Evolutionary conservation across 768 basidiomycete species (phyloP).

Genomic region (Suillus subalutaceus): DNA sequence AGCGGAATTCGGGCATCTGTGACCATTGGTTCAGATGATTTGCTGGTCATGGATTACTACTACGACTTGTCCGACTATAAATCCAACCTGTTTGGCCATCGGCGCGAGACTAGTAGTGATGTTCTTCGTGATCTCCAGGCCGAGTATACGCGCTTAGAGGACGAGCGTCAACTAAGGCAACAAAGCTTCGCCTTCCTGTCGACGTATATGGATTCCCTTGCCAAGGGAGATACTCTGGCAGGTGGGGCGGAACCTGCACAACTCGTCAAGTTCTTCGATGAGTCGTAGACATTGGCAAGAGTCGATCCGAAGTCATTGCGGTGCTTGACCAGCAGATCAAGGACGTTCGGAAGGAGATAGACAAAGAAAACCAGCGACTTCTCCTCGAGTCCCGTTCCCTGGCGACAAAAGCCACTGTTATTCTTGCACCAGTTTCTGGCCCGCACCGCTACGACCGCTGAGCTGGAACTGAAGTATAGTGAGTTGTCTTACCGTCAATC

Average conservation of each 20-base stretch:
- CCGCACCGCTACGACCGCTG: constrained; percentile 13
- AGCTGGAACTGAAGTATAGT: constrained; percentile 26
- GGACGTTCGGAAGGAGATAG: constrained; percentile 15
- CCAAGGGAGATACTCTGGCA: constrained; percentile 20
- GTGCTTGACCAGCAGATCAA: constrained; percentile 22
- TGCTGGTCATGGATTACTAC: constrained; percentile 21
- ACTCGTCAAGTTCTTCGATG: constrained; percentile 24
- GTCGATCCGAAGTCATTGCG: constrained; percentile 18
- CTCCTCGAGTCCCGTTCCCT: background rate
- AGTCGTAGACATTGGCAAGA: constrained; percentile 23
- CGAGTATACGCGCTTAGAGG: constrained; percentile 18
- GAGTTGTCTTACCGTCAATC: background rate
- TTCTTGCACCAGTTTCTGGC: constrained; percentile 14
- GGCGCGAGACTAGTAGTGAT: background rate
- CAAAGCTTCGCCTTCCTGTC: constrained; percentile 26
- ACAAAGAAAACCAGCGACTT: constrained; percentile 19
- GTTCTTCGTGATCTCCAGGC: constrained; percentile 13
- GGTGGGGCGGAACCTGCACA: constrained; percentile 18
- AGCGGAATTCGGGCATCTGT: constrained; percentile 18
- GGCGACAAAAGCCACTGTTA: constrained; percentile 12
- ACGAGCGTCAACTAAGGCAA: constrained; percentile 24
- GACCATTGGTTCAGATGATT: constrained; percentile 13
- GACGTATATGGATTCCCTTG: constrained; percentile 31
- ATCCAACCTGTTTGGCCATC: background rate
- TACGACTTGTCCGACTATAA: background rate